Evolutionary conservation across 2,329 filamentous ascomycete genomes (phyloP).

Genomic region (Fusarium devonianum): DNA sequence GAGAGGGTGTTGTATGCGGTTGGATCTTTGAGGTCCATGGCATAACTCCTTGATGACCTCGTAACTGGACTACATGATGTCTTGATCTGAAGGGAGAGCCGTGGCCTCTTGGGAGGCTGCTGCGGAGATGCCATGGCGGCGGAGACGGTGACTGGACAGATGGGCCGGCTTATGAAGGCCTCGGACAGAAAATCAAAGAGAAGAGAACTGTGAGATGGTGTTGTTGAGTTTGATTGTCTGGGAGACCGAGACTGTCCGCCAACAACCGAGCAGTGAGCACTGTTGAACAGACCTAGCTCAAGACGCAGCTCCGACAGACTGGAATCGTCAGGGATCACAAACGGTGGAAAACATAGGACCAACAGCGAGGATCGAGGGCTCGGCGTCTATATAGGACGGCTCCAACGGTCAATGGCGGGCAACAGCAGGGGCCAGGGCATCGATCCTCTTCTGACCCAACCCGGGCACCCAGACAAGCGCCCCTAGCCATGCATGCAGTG

Average conservation of each 20-base stretch:
- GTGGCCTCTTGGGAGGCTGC: constrained; percentile 57
- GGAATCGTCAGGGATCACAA: constrained; percentile 39
- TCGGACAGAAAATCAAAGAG: constrained; percentile 1
- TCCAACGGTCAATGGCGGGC: constrained; percentile 14
- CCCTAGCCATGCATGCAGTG: constrained; percentile 43
- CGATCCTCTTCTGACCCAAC: constrained; percentile 19
- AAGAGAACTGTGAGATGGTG: constrained; percentile 6
- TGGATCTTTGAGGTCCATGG: constrained; percentile 63
- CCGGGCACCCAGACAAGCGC: constrained; percentile 36
- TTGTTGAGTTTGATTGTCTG: constrained; percentile 14
- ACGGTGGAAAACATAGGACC: constrained; percentile 27
- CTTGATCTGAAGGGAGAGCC: constrained; percentile 64
- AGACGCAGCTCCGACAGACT: constrained; percentile 31
- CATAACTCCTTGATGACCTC: constrained; percentile 45
- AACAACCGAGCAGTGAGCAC: constrained; percentile 33
- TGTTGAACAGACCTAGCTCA: constrained; percentile 29
- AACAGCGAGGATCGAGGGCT: constrained; percentile 36
- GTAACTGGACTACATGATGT: constrained; percentile 49
- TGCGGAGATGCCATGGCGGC: constrained; percentile 49
- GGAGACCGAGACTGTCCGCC: constrained; percentile 21
- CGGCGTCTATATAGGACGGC: constrained; percentile 41
- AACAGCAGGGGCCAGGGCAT: constrained; percentile 13
- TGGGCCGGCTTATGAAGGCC: constrained; percentile 4
- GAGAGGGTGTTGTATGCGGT: constrained; percentile 72
- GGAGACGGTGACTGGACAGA: constrained; percentile 11